These are phyloP conservation scores for Kuraishia borneana DNA, from an alignment of 805 yeast species.

Conservation along the genomic window DNA sequence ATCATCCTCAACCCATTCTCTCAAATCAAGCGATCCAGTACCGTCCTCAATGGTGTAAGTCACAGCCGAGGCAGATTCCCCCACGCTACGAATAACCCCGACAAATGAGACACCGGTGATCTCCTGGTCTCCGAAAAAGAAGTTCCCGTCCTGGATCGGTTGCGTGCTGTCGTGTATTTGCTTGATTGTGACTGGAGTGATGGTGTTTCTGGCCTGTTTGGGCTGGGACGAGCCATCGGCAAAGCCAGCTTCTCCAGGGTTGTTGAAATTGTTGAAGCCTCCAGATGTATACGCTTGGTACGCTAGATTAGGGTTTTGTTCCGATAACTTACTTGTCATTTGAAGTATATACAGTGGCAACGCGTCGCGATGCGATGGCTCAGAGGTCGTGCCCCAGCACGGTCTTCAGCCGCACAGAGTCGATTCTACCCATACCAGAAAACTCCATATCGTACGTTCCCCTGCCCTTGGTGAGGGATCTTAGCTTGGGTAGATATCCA, in stretches of 20 bases:
- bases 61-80: conserved; percentile 45
- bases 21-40: conserved; percentile 54
- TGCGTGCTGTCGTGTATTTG: conserved; percentile 55
- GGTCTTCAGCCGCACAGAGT: conserved; percentile 34
- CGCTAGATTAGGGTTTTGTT: conserved; percentile 6
- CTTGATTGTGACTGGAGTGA: conserved; percentile 66
- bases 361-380: background rate
- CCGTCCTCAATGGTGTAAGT: conserved; percentile 66
- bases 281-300: conserved; percentile 25
- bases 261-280: conserved; percentile 21
- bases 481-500: conserved; percentile 67
- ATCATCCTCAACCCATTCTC: conserved; percentile 48
- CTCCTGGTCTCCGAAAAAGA: conserved; percentile 45
- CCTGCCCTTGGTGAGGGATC: conserved; percentile 85
- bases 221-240: conserved; percentile 11
- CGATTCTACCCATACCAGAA: conserved; percentile 58
- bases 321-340: conserved; percentile 10
- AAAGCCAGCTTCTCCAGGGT: conserved; percentile 5
- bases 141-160: conserved; percentile 58
- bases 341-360: conserved; percentile 1
- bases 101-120: conserved; percentile 53
- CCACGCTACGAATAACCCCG: conserved; percentile 60
- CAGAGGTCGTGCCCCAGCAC: conserved; percentile 14
- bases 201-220: conserved; percentile 20
- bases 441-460: conserved; percentile 76